Evolutionary conservation across 2,329 filamentous ascomycete species (phyloP), one percentile per base, ranked within the genome.

Genomic region (Colletotrichum aenigma): DNA sequence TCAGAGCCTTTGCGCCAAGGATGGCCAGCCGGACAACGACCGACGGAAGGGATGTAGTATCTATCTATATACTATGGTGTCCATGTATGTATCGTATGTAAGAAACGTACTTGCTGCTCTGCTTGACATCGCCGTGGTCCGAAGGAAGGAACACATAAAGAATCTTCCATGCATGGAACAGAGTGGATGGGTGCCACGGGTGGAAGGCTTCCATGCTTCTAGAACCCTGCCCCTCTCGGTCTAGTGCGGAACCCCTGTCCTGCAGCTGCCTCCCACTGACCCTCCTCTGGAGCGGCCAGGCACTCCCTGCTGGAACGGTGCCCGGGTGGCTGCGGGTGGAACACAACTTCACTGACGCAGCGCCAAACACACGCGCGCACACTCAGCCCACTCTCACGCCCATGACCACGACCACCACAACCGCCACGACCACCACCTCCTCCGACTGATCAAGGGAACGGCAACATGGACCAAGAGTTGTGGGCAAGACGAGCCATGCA

Each of bases 101-200:
- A 18, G 16, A 10, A 12, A 60, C 16, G 18, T 12, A 60, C 56
- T 18, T 64, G 7, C 13, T 36, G 60, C 13, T 62, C 48, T 43
- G 13, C 38, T 43, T 43, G 38, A 68, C 61, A 65, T 74, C 67
- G 48, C 71, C 58, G 60, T 71, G n/a, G 48, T n/a, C 34, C 58
- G 30, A 72, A 26, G 32, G 58, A 74, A 74, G 70, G 76, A 69
- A 77, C 62, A 64, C 32, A 70, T 62, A 70, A 48, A 64, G 74
- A 77, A 76, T 55, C 38, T 77, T 77, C 76, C 56, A 62, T 62
- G 66, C 66, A 58, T 58, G 32, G 32, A 13, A 16, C 12, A 16
- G 12, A 7, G 21, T 56, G 52, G 21, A 24, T 13, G n/a, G 52
- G 52, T 56, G 52, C 21, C 16, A n/a, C 36, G 16, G 38, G 16